A percentile compares a stretch with the other conserved stretches of the same genome.
These are phyloP conservation scores for Rhazya stricta DNA, from an alignment of 257 asterid genomes.

Conservation along the genomic window DNA sequence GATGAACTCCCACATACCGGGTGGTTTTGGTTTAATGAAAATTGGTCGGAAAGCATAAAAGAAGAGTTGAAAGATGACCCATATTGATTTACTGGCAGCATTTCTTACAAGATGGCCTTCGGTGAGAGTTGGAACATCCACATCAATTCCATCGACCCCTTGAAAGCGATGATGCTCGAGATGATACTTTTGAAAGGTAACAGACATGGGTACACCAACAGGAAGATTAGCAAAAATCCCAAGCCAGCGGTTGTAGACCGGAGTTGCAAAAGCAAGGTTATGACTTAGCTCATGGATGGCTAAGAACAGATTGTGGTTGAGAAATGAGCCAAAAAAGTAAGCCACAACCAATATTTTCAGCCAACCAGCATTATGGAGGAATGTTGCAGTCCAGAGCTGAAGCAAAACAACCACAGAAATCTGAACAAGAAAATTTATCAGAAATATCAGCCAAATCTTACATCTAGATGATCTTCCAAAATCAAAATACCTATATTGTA, in stretches of 20 bases:
- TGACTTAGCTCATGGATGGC: conserved; percentile 95
- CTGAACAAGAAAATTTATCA: conserved; percentile 32
- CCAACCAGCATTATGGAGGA: conserved; percentile 57
- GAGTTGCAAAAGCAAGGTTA: conserved; percentile 87
- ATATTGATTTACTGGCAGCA: conserved; percentile 52
- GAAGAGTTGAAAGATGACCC: conserved; percentile 83
- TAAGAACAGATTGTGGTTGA: conserved; percentile 91
- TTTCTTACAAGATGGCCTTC: conserved; percentile 63
- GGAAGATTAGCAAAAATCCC: conserved; percentile 95
- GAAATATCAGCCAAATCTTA: conserved; percentile 2
- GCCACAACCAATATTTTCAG: conserved; percentile 58
- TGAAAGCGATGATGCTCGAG: conserved; percentile 97
- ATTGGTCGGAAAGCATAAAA: conserved; percentile 89
- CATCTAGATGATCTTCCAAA: neutral
- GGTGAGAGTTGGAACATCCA: conserved; percentile 70
- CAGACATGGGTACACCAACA: conserved; percentile 90
- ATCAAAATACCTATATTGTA: neutral
- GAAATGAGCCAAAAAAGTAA: conserved; percentile 87
- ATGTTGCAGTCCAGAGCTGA: conserved; percentile 92
- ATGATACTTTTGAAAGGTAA: conserved; percentile 93
- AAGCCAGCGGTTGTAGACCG: conserved; percentile 77
- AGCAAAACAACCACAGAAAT: conserved; percentile 63
- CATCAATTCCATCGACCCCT: conserved; percentile 91
- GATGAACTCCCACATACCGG: conserved; percentile 81
- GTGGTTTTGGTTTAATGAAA: conserved; percentile 90